Evolutionary conservation across 78 protist species (phyloP).

Genomic region (Tieghemostelium lacteum): DNA sequence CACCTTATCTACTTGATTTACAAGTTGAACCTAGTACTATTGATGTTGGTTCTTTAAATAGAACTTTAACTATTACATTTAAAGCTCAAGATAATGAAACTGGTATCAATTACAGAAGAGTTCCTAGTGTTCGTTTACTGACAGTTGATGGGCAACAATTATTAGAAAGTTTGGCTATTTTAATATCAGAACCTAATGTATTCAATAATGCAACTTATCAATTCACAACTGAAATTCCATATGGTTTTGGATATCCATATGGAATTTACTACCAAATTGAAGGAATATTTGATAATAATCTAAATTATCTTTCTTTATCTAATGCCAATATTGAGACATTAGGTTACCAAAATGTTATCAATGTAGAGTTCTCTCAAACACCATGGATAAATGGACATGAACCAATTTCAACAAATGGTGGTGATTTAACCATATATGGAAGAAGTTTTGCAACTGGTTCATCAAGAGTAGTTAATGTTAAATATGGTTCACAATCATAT

Average conservation of each 20-base stretch:
- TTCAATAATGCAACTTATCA: too few relatives aligned
- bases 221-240: not conserved
- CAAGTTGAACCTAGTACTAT: not conserved
- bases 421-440: not conserved
- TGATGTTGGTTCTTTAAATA: not conserved
- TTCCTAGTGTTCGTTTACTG: not conserved
- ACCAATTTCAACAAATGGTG: not conserved
- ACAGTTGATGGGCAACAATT: not conserved
- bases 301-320: not conserved
- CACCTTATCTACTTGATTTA: not conserved
- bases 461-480: not conserved
- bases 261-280: not conserved
- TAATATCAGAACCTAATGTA: not conserved
- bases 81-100: not conserved
- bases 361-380: not conserved
- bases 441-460: not conserved
- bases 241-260: slow-evolving; percentile 30
- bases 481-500: not conserved
- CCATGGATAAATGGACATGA: not conserved
- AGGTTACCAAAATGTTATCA: too few relatives aligned
- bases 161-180: not conserved
- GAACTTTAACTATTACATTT: not conserved
- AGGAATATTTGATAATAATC: slow-evolving; percentile 22
- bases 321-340: not conserved
- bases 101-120: not conserved